Evolutionary conservation across 495 filamentous ascomycete species (phyloP).

Genomic region (Aspergillus sclerotiicarbonarius): DNA sequence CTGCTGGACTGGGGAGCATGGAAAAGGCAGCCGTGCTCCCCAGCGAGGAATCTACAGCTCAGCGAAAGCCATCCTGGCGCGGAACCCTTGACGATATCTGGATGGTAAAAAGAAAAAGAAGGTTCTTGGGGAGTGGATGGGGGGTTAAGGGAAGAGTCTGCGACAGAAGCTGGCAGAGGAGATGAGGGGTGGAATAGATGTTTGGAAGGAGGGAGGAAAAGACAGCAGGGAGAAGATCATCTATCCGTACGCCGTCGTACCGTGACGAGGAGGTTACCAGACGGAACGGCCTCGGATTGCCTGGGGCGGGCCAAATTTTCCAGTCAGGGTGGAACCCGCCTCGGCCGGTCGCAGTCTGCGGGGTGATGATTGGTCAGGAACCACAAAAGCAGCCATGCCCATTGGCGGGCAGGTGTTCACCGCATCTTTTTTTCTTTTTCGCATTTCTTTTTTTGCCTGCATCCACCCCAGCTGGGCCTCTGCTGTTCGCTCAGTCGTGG

Average conservation of each 20-base stretch:
- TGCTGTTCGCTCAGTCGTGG: neutral
- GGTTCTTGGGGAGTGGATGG: slow-evolving; percentile 30
- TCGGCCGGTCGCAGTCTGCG: slow-evolving; percentile 7
- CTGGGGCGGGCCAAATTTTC: slow-evolving; percentile 31
- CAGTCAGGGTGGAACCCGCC: slow-evolving; percentile 12
- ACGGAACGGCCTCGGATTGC: slow-evolving; percentile 16
- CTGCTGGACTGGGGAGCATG: slow-evolving; percentile 75
- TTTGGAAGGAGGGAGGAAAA: slow-evolving; percentile 33
- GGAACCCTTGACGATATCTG: slow-evolving; percentile 80
- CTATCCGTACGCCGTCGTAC: slow-evolving; percentile 14
- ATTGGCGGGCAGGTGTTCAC: slow-evolving; percentile 39
- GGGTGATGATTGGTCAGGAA: slow-evolving; percentile 26
- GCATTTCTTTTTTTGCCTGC: slow-evolving; percentile 8
- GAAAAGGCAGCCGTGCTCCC: slow-evolving; percentile 60
- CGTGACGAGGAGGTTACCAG: slow-evolving; percentile 16
- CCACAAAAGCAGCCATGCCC: slow-evolving; percentile 16
- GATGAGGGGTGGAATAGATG: slow-evolving; percentile 26
- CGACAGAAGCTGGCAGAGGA: slow-evolving; percentile 19
- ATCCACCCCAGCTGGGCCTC: neutral
- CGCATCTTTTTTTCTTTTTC: slow-evolving; percentile 34
- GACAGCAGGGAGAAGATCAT: slow-evolving; percentile 25
- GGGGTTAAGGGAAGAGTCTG: slow-evolving; percentile 36
- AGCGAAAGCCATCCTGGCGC: slow-evolving; percentile 82
- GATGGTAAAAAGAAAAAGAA: slow-evolving; percentile 30
- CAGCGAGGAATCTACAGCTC: slow-evolving; percentile 92